A percentile compares a stretch with the other conserved stretches of the same genome.
These are phyloP conservation scores for Fraxinus cuspidata DNA, from an alignment of 257 asterid genomes.

Conservation along the genomic window DNA sequence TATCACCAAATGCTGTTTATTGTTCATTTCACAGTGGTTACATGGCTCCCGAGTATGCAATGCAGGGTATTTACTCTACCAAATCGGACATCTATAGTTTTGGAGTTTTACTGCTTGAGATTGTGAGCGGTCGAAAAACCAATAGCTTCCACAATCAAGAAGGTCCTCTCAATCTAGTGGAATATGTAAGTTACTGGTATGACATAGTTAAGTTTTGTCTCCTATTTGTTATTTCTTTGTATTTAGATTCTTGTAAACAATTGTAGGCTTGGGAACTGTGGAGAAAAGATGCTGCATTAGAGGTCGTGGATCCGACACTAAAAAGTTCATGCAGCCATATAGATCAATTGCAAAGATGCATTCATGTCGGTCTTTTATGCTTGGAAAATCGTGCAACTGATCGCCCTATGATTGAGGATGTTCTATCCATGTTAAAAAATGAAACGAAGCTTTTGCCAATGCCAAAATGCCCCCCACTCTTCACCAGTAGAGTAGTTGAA, in stretches of 20 bases:
- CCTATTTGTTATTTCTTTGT: neutral
- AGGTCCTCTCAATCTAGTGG: conserved; percentile 56
- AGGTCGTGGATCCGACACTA: conserved; percentile 47
- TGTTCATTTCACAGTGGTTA: conserved; percentile 43
- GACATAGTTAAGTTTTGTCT: neutral
- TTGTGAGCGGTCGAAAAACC: conserved; percentile 57
- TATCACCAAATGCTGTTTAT: neutral
- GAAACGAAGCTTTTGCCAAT: conserved; percentile 32
- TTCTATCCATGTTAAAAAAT: conserved; percentile 47
- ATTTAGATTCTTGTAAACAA: neutral
- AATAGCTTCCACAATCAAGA: conserved; percentile 39
- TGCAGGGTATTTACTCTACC: conserved; percentile 62
- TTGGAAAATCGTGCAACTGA: conserved; percentile 50
- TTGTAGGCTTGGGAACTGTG: conserved; percentile 67
- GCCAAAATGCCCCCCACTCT: conserved; percentile 49
- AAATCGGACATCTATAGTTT: conserved; percentile 70
- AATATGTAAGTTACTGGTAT: conserved; percentile 44
- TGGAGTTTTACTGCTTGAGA: conserved; percentile 57
- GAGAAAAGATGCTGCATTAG: conserved; percentile 36
- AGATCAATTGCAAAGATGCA: conserved; percentile 40
- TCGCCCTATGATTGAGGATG: conserved; percentile 54
- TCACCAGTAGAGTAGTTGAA: conserved; percentile 27
- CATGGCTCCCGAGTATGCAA: conserved; percentile 74
- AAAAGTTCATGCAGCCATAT: conserved; percentile 30
- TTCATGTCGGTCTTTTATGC: conserved; percentile 54